These are phyloP conservation scores for Gardenia jasminoides DNA, from an alignment of 257 asterid genomes.

Conservation along the genomic window DNA sequence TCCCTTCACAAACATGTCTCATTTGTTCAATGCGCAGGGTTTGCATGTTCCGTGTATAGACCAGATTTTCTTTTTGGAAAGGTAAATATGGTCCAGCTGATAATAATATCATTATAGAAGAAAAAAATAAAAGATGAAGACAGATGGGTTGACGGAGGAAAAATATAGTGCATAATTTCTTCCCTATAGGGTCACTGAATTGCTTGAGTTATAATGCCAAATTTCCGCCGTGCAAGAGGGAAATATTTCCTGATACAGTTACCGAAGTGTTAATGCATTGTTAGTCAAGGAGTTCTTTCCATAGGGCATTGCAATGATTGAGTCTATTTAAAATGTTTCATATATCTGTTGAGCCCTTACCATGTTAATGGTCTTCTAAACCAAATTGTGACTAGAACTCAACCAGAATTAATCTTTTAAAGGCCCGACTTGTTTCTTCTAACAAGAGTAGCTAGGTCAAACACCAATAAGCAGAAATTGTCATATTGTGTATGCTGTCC, in stretches of 20 bases:
- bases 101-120: neutral
- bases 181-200: too few species aligned
- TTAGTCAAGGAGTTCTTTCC: neutral
- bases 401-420: neutral
- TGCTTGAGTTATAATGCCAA: neutral
- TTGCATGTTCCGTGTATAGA: neutral
- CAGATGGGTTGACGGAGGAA: neutral
- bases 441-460: neutral
- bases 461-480: neutral
- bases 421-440: neutral
- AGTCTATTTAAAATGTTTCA: neutral
- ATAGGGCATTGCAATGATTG: neutral
- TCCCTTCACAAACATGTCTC: neutral
- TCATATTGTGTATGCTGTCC: neutral
- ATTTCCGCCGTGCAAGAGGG: neutral
- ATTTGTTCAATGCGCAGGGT: neutral
- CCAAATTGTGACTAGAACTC: too few species aligned
- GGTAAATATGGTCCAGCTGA: neutral
- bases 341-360: neutral
- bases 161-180: too few species aligned
- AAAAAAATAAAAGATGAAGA: neutral
- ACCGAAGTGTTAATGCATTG: neutral
- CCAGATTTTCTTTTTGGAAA: neutral
- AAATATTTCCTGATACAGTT: neutral
- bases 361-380: neutral